Base-by-base conservation (phyloP, 2,329 filamentous ascomycete species). In the Bertia moriformis region DNA sequence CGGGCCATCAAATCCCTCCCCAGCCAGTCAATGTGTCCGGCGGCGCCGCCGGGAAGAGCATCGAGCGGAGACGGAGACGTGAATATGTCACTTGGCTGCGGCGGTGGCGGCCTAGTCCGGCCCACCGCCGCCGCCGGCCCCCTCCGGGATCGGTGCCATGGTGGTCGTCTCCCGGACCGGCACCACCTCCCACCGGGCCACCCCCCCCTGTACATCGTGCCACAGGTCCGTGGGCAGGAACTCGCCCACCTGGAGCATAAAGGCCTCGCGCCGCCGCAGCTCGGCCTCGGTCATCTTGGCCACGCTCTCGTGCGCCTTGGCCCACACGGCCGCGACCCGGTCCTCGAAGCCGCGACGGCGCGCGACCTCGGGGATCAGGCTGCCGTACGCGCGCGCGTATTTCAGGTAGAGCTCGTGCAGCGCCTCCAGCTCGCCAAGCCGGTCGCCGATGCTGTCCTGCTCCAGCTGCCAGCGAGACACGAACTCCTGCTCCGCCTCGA, bases 401-500 rank as follows among this genome's bases (percentile, higher is more conserved):
- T 7, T 27, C 22, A 10, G 22, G 22, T 27, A 27, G n/a, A 27
- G n/a, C 22, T 27, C 22, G 22, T 27, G 22, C 22, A 27, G 22
- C 7, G 7, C n/a, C 7, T 7, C 7, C 22, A 27, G 7, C 22
- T 27, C 22, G 22, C 7, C n/a, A n/a, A 27, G 22, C 22, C n/a
- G 7, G 22, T 27, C 22, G 7, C 7, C 7, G n/a, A 27, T 27
- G 7, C 7, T n/a, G 22, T 27, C n/a, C 22, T 27, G 22, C 22
- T 27, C 22, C 7, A 27, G 7, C 7, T 27, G 7, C 22, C 22
- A 27, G 22, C 22, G 22, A 27, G 22, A 27, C n/a, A 27, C n/a
- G 51, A 83, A 88, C 43, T 78, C 69, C 10, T 67, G 61, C 42
- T 80, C 71, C 2, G 78, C 77, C 0, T 70, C 67, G 5, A 83